phyloP scores from a whole-genome alignment of 306 rosid genomes.

The Lablab purpureus region DNA sequence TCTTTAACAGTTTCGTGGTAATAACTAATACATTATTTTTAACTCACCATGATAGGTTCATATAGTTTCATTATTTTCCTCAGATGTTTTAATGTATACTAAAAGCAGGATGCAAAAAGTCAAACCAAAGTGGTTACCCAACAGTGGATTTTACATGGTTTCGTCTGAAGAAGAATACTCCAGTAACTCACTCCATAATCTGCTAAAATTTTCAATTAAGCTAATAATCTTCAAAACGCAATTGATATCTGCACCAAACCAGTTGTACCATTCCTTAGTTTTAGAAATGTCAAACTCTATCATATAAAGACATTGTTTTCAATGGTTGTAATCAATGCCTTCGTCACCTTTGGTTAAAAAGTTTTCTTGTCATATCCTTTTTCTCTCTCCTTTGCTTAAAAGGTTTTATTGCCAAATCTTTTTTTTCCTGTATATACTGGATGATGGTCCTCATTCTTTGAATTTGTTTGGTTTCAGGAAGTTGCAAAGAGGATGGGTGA shows the following conservation, averaged over 20 bases:
- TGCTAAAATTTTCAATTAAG: neutral
- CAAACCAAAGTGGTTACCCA: neutral
- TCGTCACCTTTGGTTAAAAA: neutral
- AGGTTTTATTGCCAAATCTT: constrained; percentile 6
- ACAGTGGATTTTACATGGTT: neutral
- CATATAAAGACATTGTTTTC: neutral
- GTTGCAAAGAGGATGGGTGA: constrained; percentile 94
- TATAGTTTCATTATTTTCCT: constrained; percentile 10
- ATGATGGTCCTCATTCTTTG: constrained; percentile 30
- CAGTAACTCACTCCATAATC: neutral
- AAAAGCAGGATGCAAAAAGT: constrained; percentile 1
- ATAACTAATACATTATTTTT: constrained; percentile 5
- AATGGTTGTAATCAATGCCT: neutral
- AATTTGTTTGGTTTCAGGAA: constrained; percentile 65
- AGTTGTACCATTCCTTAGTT: constrained; percentile 8
- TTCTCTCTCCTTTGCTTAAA: neutral
- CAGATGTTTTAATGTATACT: neutral
- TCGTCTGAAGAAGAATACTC: neutral
- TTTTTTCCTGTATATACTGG: neutral
- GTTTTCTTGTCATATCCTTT: too few species aligned
- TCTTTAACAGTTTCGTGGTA: constrained; percentile 3
- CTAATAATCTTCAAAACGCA: constrained; percentile 5
- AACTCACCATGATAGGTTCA: constrained; percentile 17
- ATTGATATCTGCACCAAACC: neutral
- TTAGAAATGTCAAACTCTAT: neutral